A percentile compares a stretch with the other conserved stretches of the same genome.
Conservation (phyloP, 441 rosid species). For the Biscutella auriculata region DNA sequence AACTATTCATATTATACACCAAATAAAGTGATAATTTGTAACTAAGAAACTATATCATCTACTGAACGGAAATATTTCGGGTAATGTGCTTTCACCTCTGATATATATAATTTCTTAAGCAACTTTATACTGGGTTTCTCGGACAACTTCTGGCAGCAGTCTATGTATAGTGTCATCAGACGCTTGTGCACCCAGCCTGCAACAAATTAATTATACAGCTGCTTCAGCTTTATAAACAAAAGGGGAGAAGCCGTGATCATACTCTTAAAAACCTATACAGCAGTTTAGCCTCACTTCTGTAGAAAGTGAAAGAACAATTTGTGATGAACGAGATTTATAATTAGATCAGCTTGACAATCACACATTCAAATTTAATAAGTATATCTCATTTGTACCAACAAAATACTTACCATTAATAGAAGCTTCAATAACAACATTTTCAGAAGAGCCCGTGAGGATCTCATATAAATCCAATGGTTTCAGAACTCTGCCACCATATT, state of each 20-base stretch:
- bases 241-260: not conserved
- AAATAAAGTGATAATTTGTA: not conserved
- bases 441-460: conserved; percentile 29
- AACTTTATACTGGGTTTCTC: conserved; percentile 75
- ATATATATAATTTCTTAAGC: conserved; percentile 66
- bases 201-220: conserved; percentile 10
- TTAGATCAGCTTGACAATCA: not conserved
- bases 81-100: conserved; percentile 49
- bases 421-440: conserved; percentile 50
- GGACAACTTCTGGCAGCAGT: conserved; percentile 53
- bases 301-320: not conserved
- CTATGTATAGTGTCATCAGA: conserved; percentile 71
- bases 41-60: not conserved
- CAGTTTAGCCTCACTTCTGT: not conserved
- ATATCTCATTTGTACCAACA: not conserved
- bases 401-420: conserved; percentile 43
- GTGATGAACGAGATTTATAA: not conserved
- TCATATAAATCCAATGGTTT: conserved; percentile 38
- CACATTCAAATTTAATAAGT: not conserved
- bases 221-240: not conserved
- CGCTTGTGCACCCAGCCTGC: conserved; percentile 95
- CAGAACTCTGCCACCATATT: conserved; percentile 44
- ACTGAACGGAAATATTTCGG: not conserved
- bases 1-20: conserved; percentile 1
- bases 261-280: not conserved